Percentiles rank a stretch among this genome's conserved stretches.
These are phyloP conservation scores for Hortaea sp. DNA, from an alignment of 2,329 filamentous ascomycete genomes.

Conservation along the genomic window DNA sequence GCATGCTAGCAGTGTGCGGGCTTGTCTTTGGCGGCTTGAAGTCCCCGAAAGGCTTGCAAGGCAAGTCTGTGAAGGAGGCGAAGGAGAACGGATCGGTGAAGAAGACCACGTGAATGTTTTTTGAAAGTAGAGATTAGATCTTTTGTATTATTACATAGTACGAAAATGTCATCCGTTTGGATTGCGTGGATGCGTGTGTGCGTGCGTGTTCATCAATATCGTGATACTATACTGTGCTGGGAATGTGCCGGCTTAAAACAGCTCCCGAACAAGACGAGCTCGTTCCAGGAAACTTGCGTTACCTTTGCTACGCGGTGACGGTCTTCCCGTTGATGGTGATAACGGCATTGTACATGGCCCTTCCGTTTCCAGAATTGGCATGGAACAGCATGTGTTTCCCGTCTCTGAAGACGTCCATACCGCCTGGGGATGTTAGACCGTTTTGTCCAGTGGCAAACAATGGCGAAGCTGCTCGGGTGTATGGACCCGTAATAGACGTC, in stretches of 20 bases:
- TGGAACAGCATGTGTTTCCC: slow-evolving; percentile 24
- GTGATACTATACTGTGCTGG: too few relatives aligned
- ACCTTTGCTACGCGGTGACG: slow-evolving; percentile 3
- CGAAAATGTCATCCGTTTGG: too few relatives aligned
- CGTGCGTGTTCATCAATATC: too few relatives aligned
- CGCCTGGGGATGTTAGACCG: slow-evolving; percentile 23
- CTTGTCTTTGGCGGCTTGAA: slow-evolving; percentile 64
- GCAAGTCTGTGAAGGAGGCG: neutral
- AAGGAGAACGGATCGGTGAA: neutral
- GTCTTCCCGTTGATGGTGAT: slow-evolving; percentile 10
- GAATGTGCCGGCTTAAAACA: too few relatives aligned
- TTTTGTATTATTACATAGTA: too few relatives aligned
- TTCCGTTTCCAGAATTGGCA: slow-evolving; percentile 15
- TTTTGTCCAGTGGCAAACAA: slow-evolving; percentile 17
- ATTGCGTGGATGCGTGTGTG: too few relatives aligned
- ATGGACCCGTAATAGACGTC: slow-evolving; percentile 13
- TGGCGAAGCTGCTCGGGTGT: slow-evolving; percentile 11
- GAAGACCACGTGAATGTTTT: neutral
- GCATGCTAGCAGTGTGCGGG: slow-evolving; percentile 64
- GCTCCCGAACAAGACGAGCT: neutral
- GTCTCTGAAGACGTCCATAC: slow-evolving; percentile 21
- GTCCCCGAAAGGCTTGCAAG: slow-evolving; percentile 38
- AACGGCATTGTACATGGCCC: slow-evolving; percentile 15
- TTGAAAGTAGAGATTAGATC: too few relatives aligned
- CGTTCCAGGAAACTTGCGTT: neutral